These are phyloP conservation scores for Boletus patriciae DNA, from an alignment of 768 basidiomycete genomes.

Conservation along the genomic window DNA sequence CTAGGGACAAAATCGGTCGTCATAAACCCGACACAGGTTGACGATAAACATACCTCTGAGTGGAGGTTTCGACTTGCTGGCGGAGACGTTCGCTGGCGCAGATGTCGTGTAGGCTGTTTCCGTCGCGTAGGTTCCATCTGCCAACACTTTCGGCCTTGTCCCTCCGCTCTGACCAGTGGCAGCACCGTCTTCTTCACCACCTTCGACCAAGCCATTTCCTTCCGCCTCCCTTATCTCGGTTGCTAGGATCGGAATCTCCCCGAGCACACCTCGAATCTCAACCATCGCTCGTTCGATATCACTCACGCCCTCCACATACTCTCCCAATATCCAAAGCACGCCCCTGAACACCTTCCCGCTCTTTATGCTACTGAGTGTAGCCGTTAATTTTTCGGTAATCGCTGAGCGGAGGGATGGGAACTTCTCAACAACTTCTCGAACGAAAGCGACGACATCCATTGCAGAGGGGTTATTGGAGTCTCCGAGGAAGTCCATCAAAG, in stretches of 20 bases:
- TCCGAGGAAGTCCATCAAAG: slow-evolving; percentile 90
- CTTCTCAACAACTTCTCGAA: slow-evolving; percentile 93
- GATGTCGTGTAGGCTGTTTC: slow-evolving; percentile 83
- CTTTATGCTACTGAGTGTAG: slow-evolving; percentile 83
- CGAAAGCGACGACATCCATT: slow-evolving; percentile 89
- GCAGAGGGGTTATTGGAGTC: slow-evolving; percentile 95
- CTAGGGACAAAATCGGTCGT: slow-evolving; percentile 35
- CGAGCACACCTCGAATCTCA: slow-evolving; percentile 81
- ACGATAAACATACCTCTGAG: slow-evolving; percentile 58
- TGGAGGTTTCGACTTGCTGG: slow-evolving; percentile 90
- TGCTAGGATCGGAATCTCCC: slow-evolving; percentile 96
- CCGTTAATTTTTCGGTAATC: slow-evolving; percentile 82
- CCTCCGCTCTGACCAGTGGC: slow-evolving; percentile 39
- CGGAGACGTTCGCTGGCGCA: slow-evolving; percentile 66
- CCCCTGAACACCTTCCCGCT: slow-evolving; percentile 97
- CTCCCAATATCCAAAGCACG: slow-evolving; percentile 97
- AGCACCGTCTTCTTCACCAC: slow-evolving; percentile 44
- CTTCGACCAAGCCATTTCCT: slow-evolving; percentile 50
- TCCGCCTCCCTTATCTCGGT: slow-evolving; percentile 78
- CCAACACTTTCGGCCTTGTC: slow-evolving; percentile 75
- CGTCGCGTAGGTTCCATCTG: slow-evolving; percentile 97
- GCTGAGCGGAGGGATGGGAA: slow-evolving; percentile 83
- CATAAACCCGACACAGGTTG: not conserved
- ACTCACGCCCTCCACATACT: slow-evolving; percentile 70
- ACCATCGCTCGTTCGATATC: slow-evolving; percentile 75